Percentiles rank a stretch among this genome's conserved stretches.
Conservation (phyloP, 768 basidiomycete species). For the Trametes villosa region DNA sequence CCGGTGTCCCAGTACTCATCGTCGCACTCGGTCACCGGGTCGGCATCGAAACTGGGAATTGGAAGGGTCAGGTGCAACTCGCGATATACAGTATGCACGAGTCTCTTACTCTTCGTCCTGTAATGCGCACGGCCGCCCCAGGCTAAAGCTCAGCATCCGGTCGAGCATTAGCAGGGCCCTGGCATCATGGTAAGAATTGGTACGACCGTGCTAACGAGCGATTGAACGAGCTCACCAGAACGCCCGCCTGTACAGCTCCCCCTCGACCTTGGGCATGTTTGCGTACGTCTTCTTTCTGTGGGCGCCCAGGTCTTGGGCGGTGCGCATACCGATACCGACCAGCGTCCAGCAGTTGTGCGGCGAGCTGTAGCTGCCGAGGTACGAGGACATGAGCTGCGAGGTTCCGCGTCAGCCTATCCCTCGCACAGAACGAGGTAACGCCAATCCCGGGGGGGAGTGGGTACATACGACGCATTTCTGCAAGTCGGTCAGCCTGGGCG, state of each 20-base stretch:
- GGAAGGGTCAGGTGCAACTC: background rate
- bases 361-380: conserved; percentile 8
- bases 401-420: background rate
- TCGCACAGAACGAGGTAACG: too few relatives aligned
- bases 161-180: conserved; percentile 54
- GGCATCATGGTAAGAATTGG: background rate
- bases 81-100: background rate
- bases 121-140: conserved; percentile 67
- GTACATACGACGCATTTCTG: background rate
- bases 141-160: conserved; percentile 45
- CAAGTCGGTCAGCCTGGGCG: conserved; percentile 8
- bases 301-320: conserved; percentile 69
- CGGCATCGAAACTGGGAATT: conserved; percentile 64
- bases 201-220: background rate
- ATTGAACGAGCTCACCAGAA: conserved; percentile 56
- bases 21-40: conserved; percentile 65
- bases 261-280: conserved; percentile 50
- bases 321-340: conserved; percentile 52
- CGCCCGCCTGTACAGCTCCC: conserved; percentile 78
- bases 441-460: background rate
- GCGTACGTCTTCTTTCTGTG: conserved; percentile 68
- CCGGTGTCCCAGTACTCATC: conserved; percentile 72
- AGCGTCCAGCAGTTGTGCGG: conserved; percentile 19
- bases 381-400: conserved; percentile 19
- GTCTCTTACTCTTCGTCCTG: conserved; percentile 69